These are phyloP conservation scores for Chaetomium globosum DNA, from an alignment of 2,329 filamentous ascomycete genomes.

Conservation along the genomic window DNA sequence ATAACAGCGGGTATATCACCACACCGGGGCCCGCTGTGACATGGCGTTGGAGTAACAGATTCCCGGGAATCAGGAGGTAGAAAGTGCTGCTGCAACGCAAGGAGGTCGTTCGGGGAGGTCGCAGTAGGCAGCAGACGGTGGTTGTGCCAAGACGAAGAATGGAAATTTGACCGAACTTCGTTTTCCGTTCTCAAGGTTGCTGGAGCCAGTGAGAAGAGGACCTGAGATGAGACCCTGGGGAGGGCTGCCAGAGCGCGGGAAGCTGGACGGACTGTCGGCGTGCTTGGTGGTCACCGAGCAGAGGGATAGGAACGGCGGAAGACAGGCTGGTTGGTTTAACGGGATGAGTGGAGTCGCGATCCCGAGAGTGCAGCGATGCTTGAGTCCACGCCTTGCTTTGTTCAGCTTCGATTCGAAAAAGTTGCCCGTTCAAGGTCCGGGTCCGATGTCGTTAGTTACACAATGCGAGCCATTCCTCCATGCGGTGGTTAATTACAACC, in stretches of 20 bases:
- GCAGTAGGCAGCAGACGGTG: slow-evolving; percentile 21
- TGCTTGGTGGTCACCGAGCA: slow-evolving; percentile 7
- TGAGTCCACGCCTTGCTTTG: slow-evolving; percentile 2
- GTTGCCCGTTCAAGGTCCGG: neutral
- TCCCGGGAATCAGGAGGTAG: slow-evolving; percentile 27
- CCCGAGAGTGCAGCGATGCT: slow-evolving; percentile 7
- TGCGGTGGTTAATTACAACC: neutral
- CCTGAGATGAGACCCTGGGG: slow-evolving; percentile 3
- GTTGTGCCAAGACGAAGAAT: slow-evolving; percentile 25
- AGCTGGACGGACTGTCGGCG: slow-evolving; percentile 21
- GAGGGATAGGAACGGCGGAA: slow-evolving; percentile 21
- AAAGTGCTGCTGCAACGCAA: slow-evolving; percentile 25
- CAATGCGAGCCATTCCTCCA: slow-evolving; percentile 3
- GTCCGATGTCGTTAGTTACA: slow-evolving; percentile 10
- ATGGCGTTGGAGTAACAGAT: slow-evolving; percentile 27
- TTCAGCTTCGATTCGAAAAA: neutral
- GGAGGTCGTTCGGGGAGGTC: slow-evolving; percentile 10
- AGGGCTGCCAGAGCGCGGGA: slow-evolving; percentile 13
- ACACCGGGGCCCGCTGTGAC: slow-evolving; percentile 24
- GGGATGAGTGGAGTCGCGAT: slow-evolving; percentile 19
- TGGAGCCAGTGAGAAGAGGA: slow-evolving; percentile 1
- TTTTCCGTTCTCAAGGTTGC: slow-evolving; percentile 16
- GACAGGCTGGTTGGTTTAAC: slow-evolving; percentile 16
- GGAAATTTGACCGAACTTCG: slow-evolving; percentile 30
- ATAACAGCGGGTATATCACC: slow-evolving; percentile 30